Evolutionary conservation across 306 rosid genomes (phyloP).

Genomic region (Astragalus membranaceus): DNA sequence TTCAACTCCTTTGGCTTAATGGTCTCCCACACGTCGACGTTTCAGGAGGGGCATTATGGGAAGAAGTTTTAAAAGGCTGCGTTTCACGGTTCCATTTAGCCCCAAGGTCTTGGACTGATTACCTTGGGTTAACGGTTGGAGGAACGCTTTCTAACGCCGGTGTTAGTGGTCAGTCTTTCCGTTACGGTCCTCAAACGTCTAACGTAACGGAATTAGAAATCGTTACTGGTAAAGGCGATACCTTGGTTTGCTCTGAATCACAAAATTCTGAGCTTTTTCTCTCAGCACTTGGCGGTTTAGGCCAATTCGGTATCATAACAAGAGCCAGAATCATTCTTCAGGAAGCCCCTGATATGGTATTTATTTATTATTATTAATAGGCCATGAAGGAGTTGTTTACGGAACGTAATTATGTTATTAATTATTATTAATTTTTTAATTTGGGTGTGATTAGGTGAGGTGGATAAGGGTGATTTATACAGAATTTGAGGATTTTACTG

Average conservation of each 20-base stretch:
- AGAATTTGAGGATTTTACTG: conserved; percentile 57
- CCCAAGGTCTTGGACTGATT: conserved; percentile 97
- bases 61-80: conserved; percentile 69
- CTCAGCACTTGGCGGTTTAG: conserved; percentile 72
- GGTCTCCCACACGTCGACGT: conserved; percentile 54
- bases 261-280: conserved; percentile 75
- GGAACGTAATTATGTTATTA: not conserved
- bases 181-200: conserved; percentile 84
- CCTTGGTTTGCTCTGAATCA: conserved; percentile 47
- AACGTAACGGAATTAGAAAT: conserved; percentile 86
- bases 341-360: conserved; percentile 77
- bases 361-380: not conserved
- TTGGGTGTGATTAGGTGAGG: conserved; percentile 52
- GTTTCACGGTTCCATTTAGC: conserved; percentile 39
- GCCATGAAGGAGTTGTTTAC: conserved; percentile 28
- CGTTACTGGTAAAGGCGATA: conserved; percentile 81
- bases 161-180: conserved; percentile 90
- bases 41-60: conserved; percentile 99
- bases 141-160: conserved; percentile 96
- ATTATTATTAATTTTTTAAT: not conserved
- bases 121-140: conserved; percentile 78
- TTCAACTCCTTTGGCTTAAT: conserved; percentile 16
- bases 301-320: conserved; percentile 90
- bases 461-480: conserved; percentile 87
- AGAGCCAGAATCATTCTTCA: conserved; percentile 69